Evolutionary conservation across 495 filamentous ascomycete genomes (phyloP).

Genomic region (Saxophila tyrrhenica): DNA sequence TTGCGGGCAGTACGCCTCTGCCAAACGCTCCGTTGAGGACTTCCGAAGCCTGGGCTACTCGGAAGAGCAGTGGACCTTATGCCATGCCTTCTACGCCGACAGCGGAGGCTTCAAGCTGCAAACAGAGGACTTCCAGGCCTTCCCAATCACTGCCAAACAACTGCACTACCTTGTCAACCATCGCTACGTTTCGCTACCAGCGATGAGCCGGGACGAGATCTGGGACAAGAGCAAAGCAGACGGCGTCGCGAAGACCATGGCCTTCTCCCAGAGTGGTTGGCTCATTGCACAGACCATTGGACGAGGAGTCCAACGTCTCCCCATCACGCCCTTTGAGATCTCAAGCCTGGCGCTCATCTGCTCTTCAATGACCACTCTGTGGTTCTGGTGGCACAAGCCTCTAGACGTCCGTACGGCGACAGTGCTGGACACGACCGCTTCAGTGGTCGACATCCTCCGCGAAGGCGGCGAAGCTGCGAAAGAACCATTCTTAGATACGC

Average conservation of each 20-base stretch:
- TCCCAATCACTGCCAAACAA: constrained; percentile 29
- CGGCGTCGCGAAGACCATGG: constrained; percentile 13
- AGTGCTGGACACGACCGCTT: background rate
- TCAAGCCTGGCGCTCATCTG: background rate
- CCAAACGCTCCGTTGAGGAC: background rate
- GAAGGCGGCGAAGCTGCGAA: background rate
- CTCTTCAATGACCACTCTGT: background rate
- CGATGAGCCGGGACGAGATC: constrained; percentile 21
- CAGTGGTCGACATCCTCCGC: background rate
- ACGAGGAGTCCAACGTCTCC: background rate
- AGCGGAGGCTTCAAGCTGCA: constrained; percentile 30
- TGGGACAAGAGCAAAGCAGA: constrained; percentile 29
- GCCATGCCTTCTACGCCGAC: constrained; percentile 31
- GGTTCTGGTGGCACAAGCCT: background rate
- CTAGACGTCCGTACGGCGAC: background rate
- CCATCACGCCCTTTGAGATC: background rate
- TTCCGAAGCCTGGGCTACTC: constrained; percentile 13
- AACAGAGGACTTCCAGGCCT: constrained; percentile 16
- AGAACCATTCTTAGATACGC: background rate
- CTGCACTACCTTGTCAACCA: constrained; percentile 27
- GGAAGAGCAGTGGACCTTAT: constrained; percentile 28
- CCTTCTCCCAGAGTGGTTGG: constrained; percentile 1
- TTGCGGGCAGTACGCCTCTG: background rate
- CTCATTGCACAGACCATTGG: background rate
- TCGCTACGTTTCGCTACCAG: constrained; percentile 10